Conservation (phyloP, 805 yeast genomes). For the Cyberlindnera sargentensis region DNA sequence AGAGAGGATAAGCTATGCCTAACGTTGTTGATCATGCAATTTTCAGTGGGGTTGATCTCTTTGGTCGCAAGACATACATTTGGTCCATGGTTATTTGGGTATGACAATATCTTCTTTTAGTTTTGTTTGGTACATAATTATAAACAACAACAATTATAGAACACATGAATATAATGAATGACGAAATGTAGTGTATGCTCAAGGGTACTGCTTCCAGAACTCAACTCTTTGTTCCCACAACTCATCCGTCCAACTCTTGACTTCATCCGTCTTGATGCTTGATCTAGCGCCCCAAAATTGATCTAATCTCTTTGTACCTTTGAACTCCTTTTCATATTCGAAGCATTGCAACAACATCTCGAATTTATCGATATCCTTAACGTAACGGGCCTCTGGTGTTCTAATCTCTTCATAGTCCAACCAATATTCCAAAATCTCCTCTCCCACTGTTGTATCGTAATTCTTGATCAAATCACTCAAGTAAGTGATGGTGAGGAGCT, state of each 20-base stretch:
- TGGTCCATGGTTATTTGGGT: conserved; percentile 83
- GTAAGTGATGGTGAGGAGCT: conserved; percentile 63
- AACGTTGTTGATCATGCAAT: conserved; percentile 54
- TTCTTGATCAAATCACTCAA: conserved; percentile 52
- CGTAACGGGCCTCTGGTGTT: conserved; percentile 77
- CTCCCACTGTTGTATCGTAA: conserved; percentile 56
- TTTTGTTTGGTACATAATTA: not conserved
- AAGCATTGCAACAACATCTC: conserved; percentile 78
- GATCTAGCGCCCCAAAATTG: conserved; percentile 63
- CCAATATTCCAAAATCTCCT: conserved; percentile 69
- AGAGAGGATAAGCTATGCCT: conserved; percentile 73
- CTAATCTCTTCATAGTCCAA: conserved; percentile 82
- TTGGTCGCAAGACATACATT: conserved; percentile 71
- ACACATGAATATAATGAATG: not conserved
- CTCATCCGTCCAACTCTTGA: conserved; percentile 61
- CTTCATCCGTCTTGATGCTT: conserved; percentile 64
- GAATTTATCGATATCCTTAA: conserved; percentile 89
- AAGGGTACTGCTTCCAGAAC: conserved; percentile 28
- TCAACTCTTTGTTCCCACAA: conserved; percentile 39
- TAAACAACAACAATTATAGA: not conserved
- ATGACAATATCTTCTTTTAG: conserved; percentile 57
- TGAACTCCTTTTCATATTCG: conserved; percentile 70
- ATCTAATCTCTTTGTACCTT: conserved; percentile 49
- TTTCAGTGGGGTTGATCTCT: conserved; percentile 57
- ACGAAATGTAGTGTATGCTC: not conserved